phyloP scores from a whole-genome alignment of 306 rosid genomes.

The Urtica urens region DNA sequence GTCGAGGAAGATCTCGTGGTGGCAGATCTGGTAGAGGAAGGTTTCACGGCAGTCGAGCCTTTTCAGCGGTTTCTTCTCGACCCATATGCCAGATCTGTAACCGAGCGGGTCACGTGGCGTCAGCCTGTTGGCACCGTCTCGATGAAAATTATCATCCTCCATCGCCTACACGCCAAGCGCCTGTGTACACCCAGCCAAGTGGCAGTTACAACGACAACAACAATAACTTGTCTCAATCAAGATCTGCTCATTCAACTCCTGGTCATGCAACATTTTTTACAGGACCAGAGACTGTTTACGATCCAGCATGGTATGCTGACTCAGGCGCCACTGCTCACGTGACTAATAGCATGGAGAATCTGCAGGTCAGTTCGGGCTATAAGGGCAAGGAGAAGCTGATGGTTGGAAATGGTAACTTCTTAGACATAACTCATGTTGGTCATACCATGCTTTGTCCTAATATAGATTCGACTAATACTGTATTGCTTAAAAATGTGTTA shows the following conservation, averaged over 20 bases:
- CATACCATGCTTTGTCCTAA: not conserved
- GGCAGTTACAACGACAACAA: not conserved
- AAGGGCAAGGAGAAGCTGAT: not conserved
- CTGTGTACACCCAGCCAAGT: too few relatives aligned
- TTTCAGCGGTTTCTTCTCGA: not conserved
- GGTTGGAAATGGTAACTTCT: not conserved
- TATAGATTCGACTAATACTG: too few relatives aligned
- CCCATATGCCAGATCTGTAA: too few relatives aligned
- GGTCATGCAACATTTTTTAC: too few relatives aligned
- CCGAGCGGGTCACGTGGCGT: too few relatives aligned
- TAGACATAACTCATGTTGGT: not conserved
- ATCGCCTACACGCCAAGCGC: too few relatives aligned
- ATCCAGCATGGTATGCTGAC: not conserved
- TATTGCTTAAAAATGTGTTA: not conserved
- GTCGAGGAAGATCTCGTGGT: not conserved
- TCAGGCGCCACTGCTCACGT: not conserved
- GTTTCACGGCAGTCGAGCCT: not conserved
- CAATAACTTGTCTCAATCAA: too few relatives aligned
- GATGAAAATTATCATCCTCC: too few relatives aligned
- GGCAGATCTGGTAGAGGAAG: not conserved
- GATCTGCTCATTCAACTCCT: too few relatives aligned
- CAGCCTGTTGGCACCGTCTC: too few relatives aligned
- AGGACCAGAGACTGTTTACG: not conserved
- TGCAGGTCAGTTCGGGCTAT: not conserved
- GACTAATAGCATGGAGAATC: not conserved